Base-by-base conservation (phyloP, 257 asterid genomes). In the Mitragyna speciosa region DNA sequence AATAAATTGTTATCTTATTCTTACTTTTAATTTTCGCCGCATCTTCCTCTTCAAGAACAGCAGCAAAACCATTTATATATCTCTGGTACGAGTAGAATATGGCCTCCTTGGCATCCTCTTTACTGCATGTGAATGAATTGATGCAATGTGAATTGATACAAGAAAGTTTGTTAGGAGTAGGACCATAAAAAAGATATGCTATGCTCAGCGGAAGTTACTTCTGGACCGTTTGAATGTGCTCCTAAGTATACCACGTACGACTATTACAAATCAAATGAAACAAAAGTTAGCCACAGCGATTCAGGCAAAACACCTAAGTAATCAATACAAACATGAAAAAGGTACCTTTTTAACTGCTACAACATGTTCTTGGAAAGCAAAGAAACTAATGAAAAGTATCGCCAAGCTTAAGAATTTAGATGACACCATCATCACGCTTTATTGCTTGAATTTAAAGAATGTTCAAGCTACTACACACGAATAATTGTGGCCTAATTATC, bases 51-150 rank as follows among this genome's bases (percentile, higher is more conserved):
- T 90, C 93, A 48, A 95, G 97, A 45, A 72, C 3, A 10, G 95
- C 97, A 54, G 97, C 92, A 82, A 95, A 93, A 4, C 98, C 97
- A 77, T 93, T 95, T 39, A 95, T 90, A 48, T 87, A 84, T 43
- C 85, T 85, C 19, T 82, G 51, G 67, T 93, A 95, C 2, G 97
- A 89, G 85, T 95, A 91, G 77, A 93, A 75, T 3, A 93, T 89
- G 0, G 94, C 88, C 17, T 92, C 94, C 39, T 76, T 87, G 0
- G 95, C 96, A 87, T 80, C 89, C 73, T 86, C 88, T 61, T 79
- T 77, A 78, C 97, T 95, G 82, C 83, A 79, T 24, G n/a, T n/a
- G n/a, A n/a, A n/a, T n/a, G n/a, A n/a, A n/a, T n/a, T n/a, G n/a
- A n/a, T n/a, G n/a, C n/a, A n/a, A n/a, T 36, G 39, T 36, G 39